Conservation (phyloP, 306 rosid genomes). For the Prunus fruticosa region DNA sequence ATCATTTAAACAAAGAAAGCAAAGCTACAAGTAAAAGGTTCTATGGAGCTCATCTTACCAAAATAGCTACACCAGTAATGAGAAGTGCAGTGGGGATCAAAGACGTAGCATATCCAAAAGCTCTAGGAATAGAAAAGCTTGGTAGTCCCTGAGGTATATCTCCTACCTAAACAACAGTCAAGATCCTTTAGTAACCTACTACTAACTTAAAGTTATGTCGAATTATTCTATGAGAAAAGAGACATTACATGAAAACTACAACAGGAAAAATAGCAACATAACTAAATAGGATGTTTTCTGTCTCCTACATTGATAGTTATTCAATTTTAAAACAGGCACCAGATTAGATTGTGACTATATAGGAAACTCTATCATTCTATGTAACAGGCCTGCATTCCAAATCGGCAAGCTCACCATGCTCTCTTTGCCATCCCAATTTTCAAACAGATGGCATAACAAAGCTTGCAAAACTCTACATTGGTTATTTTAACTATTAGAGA, state of each 20-base stretch:
- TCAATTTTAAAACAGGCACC: not conserved
- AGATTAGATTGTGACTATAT: not conserved
- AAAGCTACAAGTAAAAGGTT: constrained; percentile 9
- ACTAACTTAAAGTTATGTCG: constrained; percentile 1
- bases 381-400: not conserved
- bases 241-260: constrained; percentile 15
- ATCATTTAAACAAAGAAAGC: not conserved
- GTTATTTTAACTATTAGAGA: not conserved
- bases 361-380: constrained; percentile 4
- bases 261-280: not conserved
- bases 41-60: constrained; percentile 55
- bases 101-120: constrained; percentile 58
- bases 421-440: constrained; percentile 1
- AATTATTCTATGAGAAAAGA: constrained; percentile 16
- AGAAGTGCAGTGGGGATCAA: constrained; percentile 92
- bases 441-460: not conserved
- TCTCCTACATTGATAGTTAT: not conserved
- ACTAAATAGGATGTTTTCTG: not conserved
- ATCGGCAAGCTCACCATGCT: not conserved
- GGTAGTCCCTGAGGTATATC: constrained; percentile 96
- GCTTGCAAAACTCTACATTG: not conserved
- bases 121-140: constrained; percentile 75
- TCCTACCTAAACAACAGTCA: constrained; percentile 69
- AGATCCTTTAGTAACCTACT: constrained; percentile 17
- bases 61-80: constrained; percentile 93